phyloP scores from a whole-genome alignment of 192 early-diverging fungal species.

The Mortierella antarctica region DNA sequence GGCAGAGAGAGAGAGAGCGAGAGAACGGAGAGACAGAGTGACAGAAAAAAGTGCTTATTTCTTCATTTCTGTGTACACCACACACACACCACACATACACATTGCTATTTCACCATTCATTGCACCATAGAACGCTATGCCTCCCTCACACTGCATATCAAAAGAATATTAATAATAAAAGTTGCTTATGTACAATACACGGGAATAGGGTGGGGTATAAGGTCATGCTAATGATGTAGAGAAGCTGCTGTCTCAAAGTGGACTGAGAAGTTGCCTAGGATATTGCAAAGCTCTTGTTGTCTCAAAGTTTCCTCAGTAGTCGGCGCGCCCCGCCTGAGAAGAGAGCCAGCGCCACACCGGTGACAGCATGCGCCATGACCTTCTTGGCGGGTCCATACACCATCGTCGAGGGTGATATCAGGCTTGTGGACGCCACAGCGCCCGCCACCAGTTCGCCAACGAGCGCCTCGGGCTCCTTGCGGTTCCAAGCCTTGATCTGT shows the following conservation, averaged over 20 bases:
- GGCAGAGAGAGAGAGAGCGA: neutral
- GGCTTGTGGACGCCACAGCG: conserved; percentile 4
- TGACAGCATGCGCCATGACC: conserved; percentile 24
- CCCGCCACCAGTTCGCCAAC: conserved; percentile 22
- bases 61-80: neutral
- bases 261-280: neutral
- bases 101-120: neutral
- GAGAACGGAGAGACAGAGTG: too few relatives aligned
- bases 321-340: conserved; percentile 31
- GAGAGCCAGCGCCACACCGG: conserved; percentile 33
- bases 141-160: neutral
- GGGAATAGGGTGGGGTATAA: too few relatives aligned
- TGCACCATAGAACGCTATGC: too few relatives aligned
- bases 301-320: conserved; percentile 26
- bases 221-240: neutral
- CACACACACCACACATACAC: neutral
- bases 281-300: neutral
- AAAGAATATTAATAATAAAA: neutral
- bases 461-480: conserved; percentile 12
- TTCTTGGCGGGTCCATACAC: conserved; percentile 46
- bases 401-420: conserved; percentile 19
- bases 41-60: neutral
- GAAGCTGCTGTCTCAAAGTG: neutral
- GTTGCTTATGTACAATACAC: too few relatives aligned
- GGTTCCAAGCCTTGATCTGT: conserved; percentile 15